A percentile compares a stretch with the other conserved stretches of the same genome.
phyloP scores from a whole-genome alignment of 2,329 filamentous ascomycete genomes.

The Ophiocordyceps sinensis region DNA sequence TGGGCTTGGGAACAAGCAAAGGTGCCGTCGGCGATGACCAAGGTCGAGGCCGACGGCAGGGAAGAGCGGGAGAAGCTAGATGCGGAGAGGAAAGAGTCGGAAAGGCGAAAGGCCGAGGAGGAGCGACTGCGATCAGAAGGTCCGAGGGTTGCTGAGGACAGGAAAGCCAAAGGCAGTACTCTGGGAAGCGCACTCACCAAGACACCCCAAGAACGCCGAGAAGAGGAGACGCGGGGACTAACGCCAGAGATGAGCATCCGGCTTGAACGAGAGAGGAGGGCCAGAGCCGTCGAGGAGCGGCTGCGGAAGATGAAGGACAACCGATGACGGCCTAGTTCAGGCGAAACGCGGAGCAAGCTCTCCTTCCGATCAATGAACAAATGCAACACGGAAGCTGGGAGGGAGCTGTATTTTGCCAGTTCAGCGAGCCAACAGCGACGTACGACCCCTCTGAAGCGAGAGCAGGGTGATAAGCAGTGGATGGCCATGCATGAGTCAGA shows the following conservation, averaged over 20 bases:
- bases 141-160: slow-evolving; percentile 36
- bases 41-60: slow-evolving; percentile 55
- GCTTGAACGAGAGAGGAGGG: slow-evolving; percentile 77
- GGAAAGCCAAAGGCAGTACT: slow-evolving; percentile 36
- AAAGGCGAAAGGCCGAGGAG: slow-evolving; percentile 59
- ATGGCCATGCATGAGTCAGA: too few relatives aligned
- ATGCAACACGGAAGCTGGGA: neutral
- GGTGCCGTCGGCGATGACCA: slow-evolving; percentile 57
- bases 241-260: slow-evolving; percentile 75
- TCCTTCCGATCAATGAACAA: too few relatives aligned
- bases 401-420: neutral
- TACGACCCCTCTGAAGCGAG: too few relatives aligned
- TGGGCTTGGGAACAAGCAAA: slow-evolving; percentile 70
- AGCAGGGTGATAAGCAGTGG: too few relatives aligned
- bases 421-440: too few relatives aligned
- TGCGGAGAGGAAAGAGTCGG: slow-evolving; percentile 51
- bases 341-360: too few relatives aligned
- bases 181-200: slow-evolving; percentile 44
- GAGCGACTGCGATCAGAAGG: slow-evolving; percentile 57
- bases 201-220: slow-evolving; percentile 65
- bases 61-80: slow-evolving; percentile 57
- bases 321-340: slow-evolving; percentile 4
- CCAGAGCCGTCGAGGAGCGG: slow-evolving; percentile 82
- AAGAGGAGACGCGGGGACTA: slow-evolving; percentile 72
- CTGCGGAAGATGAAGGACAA: slow-evolving; percentile 44